phyloP scores from a whole-genome alignment of 2,329 filamentous ascomycete species.

The Neophaeococcomyces aloes region DNA sequence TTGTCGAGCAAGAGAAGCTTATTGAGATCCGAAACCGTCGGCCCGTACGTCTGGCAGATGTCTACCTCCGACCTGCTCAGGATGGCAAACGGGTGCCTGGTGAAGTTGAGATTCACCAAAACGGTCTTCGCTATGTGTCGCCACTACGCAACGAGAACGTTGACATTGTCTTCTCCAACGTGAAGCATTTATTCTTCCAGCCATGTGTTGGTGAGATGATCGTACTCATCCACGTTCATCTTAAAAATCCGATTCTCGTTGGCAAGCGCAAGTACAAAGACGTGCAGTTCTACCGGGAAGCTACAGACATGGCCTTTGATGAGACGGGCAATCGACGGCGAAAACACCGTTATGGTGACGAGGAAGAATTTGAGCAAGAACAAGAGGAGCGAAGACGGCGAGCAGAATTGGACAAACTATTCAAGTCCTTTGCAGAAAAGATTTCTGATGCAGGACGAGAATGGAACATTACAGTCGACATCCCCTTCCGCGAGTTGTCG shows the following conservation, averaged over 20 bases:
- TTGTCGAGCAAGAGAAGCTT: constrained; percentile 96
- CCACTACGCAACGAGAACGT: constrained; percentile 72
- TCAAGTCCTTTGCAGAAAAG: constrained; percentile 94
- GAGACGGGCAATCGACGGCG: constrained; percentile 97
- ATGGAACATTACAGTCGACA: constrained; percentile 84
- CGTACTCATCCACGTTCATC: constrained; percentile 93
- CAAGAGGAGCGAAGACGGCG: constrained; percentile 89
- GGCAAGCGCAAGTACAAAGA: constrained; percentile 99
- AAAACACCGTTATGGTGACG: constrained; percentile 94
- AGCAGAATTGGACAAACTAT: constrained; percentile 86
- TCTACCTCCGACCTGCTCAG: constrained; percentile 89
- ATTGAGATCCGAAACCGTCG: constrained; percentile 89
- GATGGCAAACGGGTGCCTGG: constrained; percentile 95
- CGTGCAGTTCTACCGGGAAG: constrained; percentile 95
- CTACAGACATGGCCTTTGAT: constrained; percentile 96
- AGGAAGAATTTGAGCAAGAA: constrained; percentile 97
- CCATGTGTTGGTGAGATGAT: constrained; percentile 93
- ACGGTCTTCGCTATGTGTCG: constrained; percentile 91
- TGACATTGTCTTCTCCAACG: constrained; percentile 93
- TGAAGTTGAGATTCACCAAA: constrained; percentile 95
- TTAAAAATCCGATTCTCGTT: constrained; percentile 96
- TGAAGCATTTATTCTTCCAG: constrained; percentile 98
- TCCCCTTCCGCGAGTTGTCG: constrained; percentile 90
- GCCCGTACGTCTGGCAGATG: constrained; percentile 79
- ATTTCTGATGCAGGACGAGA: constrained; percentile 90